A percentile compares a stretch with the other conserved stretches of the same genome.
These are phyloP conservation scores for Fusarium staphyleae DNA, from an alignment of 2,329 filamentous ascomycete species.

Conservation along the genomic window DNA sequence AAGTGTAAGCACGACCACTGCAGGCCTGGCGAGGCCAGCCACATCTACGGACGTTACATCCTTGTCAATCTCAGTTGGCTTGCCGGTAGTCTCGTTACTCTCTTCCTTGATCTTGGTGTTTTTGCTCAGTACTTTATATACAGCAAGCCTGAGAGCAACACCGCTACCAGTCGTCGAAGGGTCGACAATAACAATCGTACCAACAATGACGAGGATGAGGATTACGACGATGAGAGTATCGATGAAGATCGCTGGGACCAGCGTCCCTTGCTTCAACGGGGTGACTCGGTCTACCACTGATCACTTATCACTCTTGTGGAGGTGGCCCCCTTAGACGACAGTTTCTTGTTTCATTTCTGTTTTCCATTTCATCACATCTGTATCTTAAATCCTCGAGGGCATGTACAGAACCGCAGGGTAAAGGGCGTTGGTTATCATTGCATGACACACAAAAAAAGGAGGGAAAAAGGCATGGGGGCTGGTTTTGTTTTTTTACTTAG, in stretches of 20 bases:
- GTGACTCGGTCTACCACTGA: constrained; percentile 41
- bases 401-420: constrained; percentile 17
- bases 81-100: constrained; percentile 84
- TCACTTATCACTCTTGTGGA: background rate
- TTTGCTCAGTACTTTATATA: constrained; percentile 95
- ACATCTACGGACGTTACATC: constrained; percentile 81
- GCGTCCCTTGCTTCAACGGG: constrained; percentile 48
- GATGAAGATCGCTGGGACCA: constrained; percentile 49
- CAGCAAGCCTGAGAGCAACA: constrained; percentile 54
- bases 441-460: constrained; percentile 12
- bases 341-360: constrained; percentile 29
- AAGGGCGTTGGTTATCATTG: constrained; percentile 24
- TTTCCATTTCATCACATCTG: constrained; percentile 16
- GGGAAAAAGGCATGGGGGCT: constrained; percentile 12
- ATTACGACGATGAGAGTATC: constrained; percentile 39
- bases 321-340: constrained; percentile 10
- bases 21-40: constrained; percentile 66
- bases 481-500: constrained; percentile 6
- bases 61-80: constrained; percentile 92
- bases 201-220: constrained; percentile 39
- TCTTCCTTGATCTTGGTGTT: constrained; percentile 83
- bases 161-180: constrained; percentile 9
- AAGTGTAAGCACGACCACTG: constrained; percentile 67
- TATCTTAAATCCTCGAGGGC: constrained; percentile 10
- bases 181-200: background rate